Base-by-base conservation (phyloP, 2,329 filamentous ascomycete species). In the Plectosphaerella plurivora region DNA sequence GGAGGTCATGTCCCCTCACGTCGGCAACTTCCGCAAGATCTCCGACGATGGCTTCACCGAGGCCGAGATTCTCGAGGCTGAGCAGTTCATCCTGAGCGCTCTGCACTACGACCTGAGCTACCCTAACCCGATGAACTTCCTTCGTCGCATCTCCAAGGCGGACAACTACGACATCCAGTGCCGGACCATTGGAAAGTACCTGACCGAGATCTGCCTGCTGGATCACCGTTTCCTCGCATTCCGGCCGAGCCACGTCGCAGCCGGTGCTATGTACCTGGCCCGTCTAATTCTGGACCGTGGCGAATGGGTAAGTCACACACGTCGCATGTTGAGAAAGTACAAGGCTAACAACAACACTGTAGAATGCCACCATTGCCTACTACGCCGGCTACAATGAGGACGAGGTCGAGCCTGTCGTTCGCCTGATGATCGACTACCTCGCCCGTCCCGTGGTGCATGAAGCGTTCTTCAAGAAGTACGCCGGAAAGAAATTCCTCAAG, bases 401-500 rank as follows among this genome's bases (percentile, higher is more conserved):
- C 46, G 90, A 99, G 72, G 91, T 99, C 61, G 83, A 93, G 68
- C 93, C 93, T 11, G 89, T 97, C 41, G 90, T 96, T 65, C 82
- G 88, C 63, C 81, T 97, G 55, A 97, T 99, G 92, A 85, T 99
- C 56, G 92, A 99, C 70, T 99, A 99, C 68, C 86, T 99, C 39
- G 88, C 89, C 54, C 86, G 89, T 12, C 94, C 93, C 24, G 89
- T 97, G 51, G 83, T 87, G 44, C 94, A 99, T 66, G 93, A 97
- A 69, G 95, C 94, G 37, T 97, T 99, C 79, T 97, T 97, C 81
- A 96, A 96, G 83, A 99, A 99, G 74, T 99, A 99, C 70, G 94
- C 94, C 52, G 96, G 91, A 83, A 99, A 97, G 80, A 97, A 96
- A 75, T 99, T 97, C 75, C 76, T 97, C 63, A 99, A 99, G 78